These are phyloP conservation scores for Hyaloscypha variabilis DNA, from an alignment of 495 filamentous ascomycete genomes.

Conservation along the genomic window DNA sequence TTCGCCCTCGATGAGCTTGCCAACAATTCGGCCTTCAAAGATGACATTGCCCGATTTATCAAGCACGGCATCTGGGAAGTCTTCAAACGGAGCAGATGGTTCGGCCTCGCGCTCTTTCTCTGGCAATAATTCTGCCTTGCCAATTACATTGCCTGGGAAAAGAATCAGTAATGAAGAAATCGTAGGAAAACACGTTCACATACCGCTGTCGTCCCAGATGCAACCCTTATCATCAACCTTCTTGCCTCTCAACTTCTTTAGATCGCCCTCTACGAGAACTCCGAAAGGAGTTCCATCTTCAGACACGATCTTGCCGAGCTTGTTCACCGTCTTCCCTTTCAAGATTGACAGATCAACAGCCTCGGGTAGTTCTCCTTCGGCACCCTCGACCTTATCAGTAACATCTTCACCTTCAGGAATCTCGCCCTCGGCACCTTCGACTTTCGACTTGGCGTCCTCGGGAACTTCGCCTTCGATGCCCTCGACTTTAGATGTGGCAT, in stretches of 20 bases:
- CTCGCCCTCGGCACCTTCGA: constrained; percentile 11
- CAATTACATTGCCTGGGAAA: constrained; percentile 61
- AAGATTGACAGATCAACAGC: constrained; percentile 33
- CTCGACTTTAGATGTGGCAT: constrained; percentile 16
- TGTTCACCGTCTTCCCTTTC: constrained; percentile 65
- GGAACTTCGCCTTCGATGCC: not conserved
- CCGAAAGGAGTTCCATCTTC: constrained; percentile 69
- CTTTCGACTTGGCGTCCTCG: constrained; percentile 1
- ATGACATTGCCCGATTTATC: constrained; percentile 64
- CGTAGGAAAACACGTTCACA: not conserved
- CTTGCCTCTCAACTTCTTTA: constrained; percentile 62
- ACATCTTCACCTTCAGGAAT: constrained; percentile 4
- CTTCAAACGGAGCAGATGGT: constrained; percentile 65
- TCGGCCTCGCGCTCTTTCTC: constrained; percentile 44
- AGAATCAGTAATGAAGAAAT: not conserved
- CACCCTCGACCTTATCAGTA: not conserved
- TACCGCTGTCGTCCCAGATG: constrained; percentile 63
- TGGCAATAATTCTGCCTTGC: constrained; percentile 69
- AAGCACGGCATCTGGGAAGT: constrained; percentile 69
- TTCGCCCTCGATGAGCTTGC: constrained; percentile 63
- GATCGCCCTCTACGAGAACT: constrained; percentile 64
- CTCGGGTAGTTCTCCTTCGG: not conserved
- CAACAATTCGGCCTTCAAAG: constrained; percentile 68
- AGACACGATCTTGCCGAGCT: constrained; percentile 69
- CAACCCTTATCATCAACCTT: constrained; percentile 71